Percentiles rank a stretch among this genome's conserved stretches.
Evolutionary conservation across 2,329 filamentous ascomycete species (phyloP).

Genomic region (Tolypocladium inflatum): DNA sequence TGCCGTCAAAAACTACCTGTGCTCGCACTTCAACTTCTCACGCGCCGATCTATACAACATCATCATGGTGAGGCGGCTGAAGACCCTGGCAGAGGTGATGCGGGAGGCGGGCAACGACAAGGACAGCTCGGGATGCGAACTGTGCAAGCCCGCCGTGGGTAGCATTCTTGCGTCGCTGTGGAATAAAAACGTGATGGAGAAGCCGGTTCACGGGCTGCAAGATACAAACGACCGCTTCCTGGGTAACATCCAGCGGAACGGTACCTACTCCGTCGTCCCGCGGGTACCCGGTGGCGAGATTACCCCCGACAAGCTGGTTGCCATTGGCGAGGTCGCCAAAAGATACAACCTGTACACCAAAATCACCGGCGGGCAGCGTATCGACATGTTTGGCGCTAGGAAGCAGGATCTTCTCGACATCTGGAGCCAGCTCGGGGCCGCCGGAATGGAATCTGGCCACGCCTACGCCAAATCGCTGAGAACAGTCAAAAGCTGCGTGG

Average conservation of each 20-base stretch:
- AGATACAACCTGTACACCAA: slow-evolving; percentile 82
- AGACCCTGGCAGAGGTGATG: slow-evolving; percentile 69
- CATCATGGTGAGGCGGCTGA: slow-evolving; percentile 69
- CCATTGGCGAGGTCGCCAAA: slow-evolving; percentile 75
- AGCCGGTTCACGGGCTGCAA: slow-evolving; percentile 62
- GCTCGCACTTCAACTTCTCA: slow-evolving; percentile 74
- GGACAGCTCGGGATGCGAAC: slow-evolving; percentile 70
- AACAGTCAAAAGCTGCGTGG: slow-evolving; percentile 87
- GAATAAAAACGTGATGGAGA: slow-evolving; percentile 75
- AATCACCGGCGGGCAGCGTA: slow-evolving; percentile 84
- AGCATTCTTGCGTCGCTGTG: slow-evolving; percentile 75
- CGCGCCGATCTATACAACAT: slow-evolving; percentile 88
- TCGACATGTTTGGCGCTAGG: slow-evolving; percentile 85
- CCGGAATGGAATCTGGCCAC: slow-evolving; percentile 83
- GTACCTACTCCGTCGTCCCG: slow-evolving; percentile 82
- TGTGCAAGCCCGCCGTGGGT: slow-evolving; percentile 74
- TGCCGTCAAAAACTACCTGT: slow-evolving; percentile 80
- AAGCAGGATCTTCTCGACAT: slow-evolving; percentile 79
- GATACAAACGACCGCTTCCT: slow-evolving; percentile 87
- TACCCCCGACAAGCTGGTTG: slow-evolving; percentile 74
- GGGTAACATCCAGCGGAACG: slow-evolving; percentile 84
- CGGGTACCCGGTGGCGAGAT: slow-evolving; percentile 80
- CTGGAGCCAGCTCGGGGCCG: slow-evolving; percentile 71
- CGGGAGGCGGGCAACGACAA: slow-evolving; percentile 62
- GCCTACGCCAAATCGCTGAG: slow-evolving; percentile 83